A percentile compares a stretch with the other conserved stretches of the same genome.
phyloP scores from a whole-genome alignment of 129 eudicot genomes.

The Rutidosis leptorrhynchoides region DNA sequence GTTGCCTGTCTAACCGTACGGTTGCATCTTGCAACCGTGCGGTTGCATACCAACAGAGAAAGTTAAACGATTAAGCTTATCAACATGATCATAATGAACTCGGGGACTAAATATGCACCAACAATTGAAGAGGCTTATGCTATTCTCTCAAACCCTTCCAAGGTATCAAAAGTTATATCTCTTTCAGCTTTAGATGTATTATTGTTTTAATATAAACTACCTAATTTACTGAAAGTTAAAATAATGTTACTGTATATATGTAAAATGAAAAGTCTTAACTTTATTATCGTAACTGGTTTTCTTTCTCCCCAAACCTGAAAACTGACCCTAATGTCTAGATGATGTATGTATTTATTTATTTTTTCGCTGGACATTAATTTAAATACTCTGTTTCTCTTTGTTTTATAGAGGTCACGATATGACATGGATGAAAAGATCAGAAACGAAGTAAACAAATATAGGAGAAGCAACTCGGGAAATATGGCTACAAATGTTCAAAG shows the following conservation, averaged over 20 bases:
- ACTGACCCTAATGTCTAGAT: not conserved
- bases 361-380: not conserved
- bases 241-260: no score
- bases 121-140: constrained; percentile 98
- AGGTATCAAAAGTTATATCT: constrained; percentile 33
- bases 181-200: not conserved
- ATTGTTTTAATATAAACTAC: not conserved
- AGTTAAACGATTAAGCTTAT: no score
- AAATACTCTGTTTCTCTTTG: not conserved
- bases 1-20: no score
- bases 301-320: no score
- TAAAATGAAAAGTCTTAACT: no score
- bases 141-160: constrained; percentile 68
- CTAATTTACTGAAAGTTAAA: not conserved
- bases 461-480: constrained; percentile 41
- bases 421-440: constrained; percentile 79
- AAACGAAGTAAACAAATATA: constrained; percentile 43
- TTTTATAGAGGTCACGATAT: constrained; percentile 65
- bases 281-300: no score
- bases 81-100: no score
- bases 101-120: no score
- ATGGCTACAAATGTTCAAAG: constrained; percentile 36
- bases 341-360: not conserved
- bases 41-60: no score
- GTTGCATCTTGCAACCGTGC: no score